phyloP scores from a whole-genome alignment of 116 monocot species.

The Phalaenopsis hybrid region DNA sequence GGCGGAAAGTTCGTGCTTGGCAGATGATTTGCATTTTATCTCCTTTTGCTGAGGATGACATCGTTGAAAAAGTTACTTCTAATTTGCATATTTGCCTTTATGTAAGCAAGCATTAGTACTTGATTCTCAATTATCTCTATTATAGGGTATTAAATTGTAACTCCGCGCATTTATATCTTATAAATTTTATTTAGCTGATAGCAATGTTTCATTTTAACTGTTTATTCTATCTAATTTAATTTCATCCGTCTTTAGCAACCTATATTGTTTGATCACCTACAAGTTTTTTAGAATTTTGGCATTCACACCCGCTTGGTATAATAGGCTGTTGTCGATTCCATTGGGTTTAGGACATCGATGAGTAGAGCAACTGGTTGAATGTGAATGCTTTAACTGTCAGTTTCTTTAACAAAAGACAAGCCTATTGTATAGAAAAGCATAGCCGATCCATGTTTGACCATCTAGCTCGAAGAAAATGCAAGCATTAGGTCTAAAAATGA shows the following conservation, averaged over 20 bases:
- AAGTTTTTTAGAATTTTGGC: no score
- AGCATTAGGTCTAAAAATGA: no score
- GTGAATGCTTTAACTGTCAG: no score
- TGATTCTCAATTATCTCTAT: neutral
- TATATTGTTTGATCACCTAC: no score
- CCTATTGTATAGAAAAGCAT: no score
- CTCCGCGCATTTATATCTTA: neutral
- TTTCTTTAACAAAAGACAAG: no score
- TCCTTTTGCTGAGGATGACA: slow-evolving; percentile 67
- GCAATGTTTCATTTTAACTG: neutral
- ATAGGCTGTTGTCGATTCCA: no score
- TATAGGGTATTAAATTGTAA: slow-evolving; percentile 1
- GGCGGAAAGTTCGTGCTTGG: slow-evolving; percentile 96
- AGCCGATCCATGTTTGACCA: no score
- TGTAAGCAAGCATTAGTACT: slow-evolving; percentile 34
- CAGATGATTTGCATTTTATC: slow-evolving; percentile 89
- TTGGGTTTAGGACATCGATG: no score
- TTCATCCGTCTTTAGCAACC: neutral
- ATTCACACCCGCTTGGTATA: no score
- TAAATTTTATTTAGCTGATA: neutral
- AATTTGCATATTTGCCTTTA: slow-evolving; percentile 71
- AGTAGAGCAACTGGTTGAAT: no score
- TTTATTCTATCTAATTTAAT: neutral
- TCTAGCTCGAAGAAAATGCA: no score
- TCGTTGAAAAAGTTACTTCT: slow-evolving; percentile 65